phyloP scores from a whole-genome alignment of 306 rosid species.

The Oemleria cerasiformis region DNA sequence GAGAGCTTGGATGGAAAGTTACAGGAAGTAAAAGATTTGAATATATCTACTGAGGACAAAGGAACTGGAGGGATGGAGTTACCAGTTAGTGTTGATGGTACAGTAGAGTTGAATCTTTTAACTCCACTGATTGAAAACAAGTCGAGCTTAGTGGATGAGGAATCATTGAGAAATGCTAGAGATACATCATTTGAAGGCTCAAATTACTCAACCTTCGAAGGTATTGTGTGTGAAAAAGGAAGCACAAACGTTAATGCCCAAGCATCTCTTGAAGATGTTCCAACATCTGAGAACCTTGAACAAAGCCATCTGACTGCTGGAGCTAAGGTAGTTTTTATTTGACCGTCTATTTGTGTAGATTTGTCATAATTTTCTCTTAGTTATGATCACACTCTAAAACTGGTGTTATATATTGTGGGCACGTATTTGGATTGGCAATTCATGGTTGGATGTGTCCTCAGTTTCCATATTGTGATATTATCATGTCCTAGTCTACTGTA shows the following conservation, averaged over 20 bases:
- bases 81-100: constrained; percentile 27
- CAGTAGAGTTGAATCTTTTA: constrained; percentile 32
- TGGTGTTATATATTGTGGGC: neutral
- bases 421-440: neutral
- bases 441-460: neutral
- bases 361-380: neutral
- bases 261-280: constrained; percentile 31
- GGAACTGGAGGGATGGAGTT: constrained; percentile 23
- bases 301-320: constrained; percentile 36
- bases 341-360: neutral
- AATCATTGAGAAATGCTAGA: constrained; percentile 24
- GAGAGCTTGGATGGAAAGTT: constrained; percentile 32
- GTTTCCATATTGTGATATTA: neutral
- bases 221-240: constrained; percentile 21
- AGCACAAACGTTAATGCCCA: constrained; percentile 28
- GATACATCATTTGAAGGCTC: constrained; percentile 35
- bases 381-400: neutral
- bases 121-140: constrained; percentile 25
- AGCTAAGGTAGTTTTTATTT: constrained; percentile 37
- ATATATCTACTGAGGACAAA: constrained; percentile 27
- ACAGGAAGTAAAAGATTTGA: constrained; percentile 30
- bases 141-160: constrained; percentile 30
- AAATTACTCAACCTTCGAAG: constrained; percentile 31
- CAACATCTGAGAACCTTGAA: constrained; percentile 32
- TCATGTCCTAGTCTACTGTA: neutral